phyloP scores from a whole-genome alignment of 1,284 basidiomycete genomes.

The Kalmanozyma brasiliensis region DNA sequence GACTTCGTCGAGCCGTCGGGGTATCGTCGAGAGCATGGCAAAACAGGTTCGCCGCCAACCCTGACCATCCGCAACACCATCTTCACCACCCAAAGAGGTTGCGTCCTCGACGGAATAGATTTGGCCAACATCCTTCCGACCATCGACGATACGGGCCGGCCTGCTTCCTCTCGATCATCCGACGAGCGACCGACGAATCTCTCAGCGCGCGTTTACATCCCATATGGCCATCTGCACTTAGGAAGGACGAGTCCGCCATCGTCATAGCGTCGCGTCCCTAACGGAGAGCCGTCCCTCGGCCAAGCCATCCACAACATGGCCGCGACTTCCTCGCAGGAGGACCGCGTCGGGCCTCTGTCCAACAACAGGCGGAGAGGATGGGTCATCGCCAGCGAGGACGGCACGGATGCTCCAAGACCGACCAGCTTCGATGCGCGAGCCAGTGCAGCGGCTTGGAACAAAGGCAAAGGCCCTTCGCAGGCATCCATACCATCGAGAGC shows the following conservation, averaged over 20 bases:
- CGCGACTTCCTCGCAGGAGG: background rate
- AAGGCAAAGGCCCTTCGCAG: conserved; percentile 40
- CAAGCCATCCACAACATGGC: conserved; percentile 1
- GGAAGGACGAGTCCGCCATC: no score
- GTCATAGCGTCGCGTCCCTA: no score
- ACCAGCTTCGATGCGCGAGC: conserved; percentile 34
- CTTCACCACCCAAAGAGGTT: no score
- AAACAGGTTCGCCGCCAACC: background rate
- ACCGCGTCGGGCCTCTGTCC: conserved; percentile 8
- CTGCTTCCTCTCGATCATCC: no score
- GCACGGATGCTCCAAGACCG: conserved; percentile 15
- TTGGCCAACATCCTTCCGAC: no score
- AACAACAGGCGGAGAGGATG: conserved; percentile 42
- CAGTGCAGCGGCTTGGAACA: conserved; percentile 47
- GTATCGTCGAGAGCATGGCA: background rate
- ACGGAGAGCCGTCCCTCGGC: background rate
- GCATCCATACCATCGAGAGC: conserved; percentile 44
- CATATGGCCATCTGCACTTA: no score
- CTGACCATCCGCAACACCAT: background rate
- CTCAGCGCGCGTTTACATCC: no score
- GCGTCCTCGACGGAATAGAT: no score
- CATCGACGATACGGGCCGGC: background rate
- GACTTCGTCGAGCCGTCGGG: background rate
- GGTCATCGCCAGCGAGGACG: conserved; percentile 48
- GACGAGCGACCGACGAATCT: no score